These are phyloP conservation scores for Pelargonium cotyledonis DNA, from an alignment of 441 rosid genomes.

Conservation along the genomic window DNA sequence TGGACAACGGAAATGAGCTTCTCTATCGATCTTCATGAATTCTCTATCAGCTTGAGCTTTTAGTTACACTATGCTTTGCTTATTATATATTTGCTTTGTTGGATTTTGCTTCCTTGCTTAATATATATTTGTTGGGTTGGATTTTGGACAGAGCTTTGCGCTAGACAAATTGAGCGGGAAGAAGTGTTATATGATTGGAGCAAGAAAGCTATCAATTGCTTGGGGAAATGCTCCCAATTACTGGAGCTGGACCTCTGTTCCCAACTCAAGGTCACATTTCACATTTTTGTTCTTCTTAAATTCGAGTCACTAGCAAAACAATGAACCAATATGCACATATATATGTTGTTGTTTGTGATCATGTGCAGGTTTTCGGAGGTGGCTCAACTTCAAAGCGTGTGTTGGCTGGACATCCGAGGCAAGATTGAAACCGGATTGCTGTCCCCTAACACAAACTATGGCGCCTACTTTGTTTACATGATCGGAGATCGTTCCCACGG, in stretches of 20 bases:
- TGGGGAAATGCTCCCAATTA: neutral
- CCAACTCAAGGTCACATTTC: neutral
- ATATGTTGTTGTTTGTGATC: neutral
- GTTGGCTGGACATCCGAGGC: slow-evolving; percentile 5
- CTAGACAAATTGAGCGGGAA: slow-evolving; percentile 2
- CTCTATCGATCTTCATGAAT: too few species aligned
- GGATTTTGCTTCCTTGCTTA: neutral
- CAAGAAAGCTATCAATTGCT: neutral
- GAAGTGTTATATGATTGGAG: slow-evolving; percentile 9
- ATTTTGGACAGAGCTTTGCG: neutral
- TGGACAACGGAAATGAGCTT: too few species aligned
- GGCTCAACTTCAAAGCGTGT: neutral
- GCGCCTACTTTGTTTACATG: neutral
- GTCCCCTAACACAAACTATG: slow-evolving; percentile 1
- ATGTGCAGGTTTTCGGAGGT: neutral
- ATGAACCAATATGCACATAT: neutral
- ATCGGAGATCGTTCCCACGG: neutral
- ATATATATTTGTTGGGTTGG: neutral
- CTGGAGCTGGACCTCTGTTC: slow-evolving; percentile 3
- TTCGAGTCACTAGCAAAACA: neutral
- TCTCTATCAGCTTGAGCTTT: too few species aligned
- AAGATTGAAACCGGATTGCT: neutral
- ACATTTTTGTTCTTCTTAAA: neutral
- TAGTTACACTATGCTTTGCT: too few species aligned
- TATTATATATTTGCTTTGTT: neutral